phyloP scores from a whole-genome alignment of 441 rosid species.

The Adansonia rubrostipa region DNA sequence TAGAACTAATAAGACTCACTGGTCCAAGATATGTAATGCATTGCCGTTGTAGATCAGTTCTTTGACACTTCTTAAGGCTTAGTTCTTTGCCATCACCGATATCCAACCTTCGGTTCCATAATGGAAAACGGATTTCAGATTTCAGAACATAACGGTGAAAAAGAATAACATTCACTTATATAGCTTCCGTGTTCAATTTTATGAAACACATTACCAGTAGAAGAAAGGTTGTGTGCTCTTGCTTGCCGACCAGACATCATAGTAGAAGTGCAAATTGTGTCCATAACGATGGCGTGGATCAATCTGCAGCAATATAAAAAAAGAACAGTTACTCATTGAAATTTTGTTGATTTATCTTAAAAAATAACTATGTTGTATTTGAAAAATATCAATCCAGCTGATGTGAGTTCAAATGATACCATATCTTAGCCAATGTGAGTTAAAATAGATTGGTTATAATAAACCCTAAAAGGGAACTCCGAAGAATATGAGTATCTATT shows the following conservation, averaged over 20 bases:
- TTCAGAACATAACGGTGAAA: constrained; percentile 3
- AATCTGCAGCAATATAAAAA: constrained; percentile 42
- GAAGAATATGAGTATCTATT: background rate
- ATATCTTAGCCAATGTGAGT: background rate
- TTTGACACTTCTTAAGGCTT: constrained; percentile 54
- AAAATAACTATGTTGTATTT: background rate
- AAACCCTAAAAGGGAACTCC: background rate
- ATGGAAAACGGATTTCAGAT: background rate
- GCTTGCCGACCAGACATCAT: constrained; percentile 57
- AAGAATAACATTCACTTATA: background rate
- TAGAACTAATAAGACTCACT: constrained; percentile 40
- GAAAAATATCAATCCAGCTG: background rate
- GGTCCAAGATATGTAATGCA: constrained; percentile 86
- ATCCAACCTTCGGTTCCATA: constrained; percentile 67
- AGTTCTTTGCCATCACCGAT: constrained; percentile 81
- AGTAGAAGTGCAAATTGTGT: constrained; percentile 63
- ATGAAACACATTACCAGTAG: constrained; percentile 50
- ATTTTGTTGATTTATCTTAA: background rate
- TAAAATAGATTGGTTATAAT: background rate
- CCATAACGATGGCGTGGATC: constrained; percentile 77
- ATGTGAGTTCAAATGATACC: background rate
- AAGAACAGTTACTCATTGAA: constrained; percentile 12
- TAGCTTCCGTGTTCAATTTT: background rate
- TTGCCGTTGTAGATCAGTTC: constrained; percentile 58
- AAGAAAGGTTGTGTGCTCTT: constrained; percentile 65